These are phyloP conservation scores for Chlorella sp. DNA, from an alignment of 139 green algal genomes.

Conservation along the genomic window DNA sequence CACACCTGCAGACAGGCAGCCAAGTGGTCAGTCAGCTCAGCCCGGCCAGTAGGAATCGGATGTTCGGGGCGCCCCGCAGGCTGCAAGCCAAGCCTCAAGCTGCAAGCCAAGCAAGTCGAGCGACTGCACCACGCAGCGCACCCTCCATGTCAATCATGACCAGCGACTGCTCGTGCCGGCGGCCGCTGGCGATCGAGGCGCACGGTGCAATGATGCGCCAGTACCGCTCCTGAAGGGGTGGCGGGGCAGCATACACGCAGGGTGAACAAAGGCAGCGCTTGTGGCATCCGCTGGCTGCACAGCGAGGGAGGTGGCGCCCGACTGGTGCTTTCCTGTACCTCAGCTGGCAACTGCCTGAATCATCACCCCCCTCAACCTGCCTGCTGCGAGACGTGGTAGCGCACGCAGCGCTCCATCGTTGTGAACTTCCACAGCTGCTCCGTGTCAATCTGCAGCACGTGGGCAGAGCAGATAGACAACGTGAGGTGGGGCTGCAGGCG, in stretches of 20 bases:
- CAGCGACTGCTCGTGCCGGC: conserved; percentile 84
- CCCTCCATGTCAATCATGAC: conserved; percentile 91
- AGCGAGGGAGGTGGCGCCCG: too few relatives aligned
- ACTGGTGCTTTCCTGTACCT: too few relatives aligned
- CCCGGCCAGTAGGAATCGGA: too few relatives aligned
- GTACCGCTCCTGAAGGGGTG: conserved; percentile 84
- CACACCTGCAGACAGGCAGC: conserved; percentile 21
- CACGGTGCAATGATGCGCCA: conserved; percentile 83
- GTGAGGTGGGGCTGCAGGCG: too few relatives aligned
- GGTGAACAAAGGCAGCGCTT: neutral
- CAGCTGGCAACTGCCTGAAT: too few relatives aligned
- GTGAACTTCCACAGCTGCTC: conserved; percentile 77
- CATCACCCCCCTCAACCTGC: conserved; percentile 5
- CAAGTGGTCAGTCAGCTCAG: too few relatives aligned
- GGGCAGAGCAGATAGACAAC: too few relatives aligned
- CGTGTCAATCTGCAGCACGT: too few relatives aligned
- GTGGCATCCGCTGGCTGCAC: too few relatives aligned
- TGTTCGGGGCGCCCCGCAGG: too few relatives aligned
- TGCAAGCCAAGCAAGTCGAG: too few relatives aligned
- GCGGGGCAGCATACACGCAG: neutral
- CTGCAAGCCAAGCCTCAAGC: too few relatives aligned
- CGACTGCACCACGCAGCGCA: neutral
- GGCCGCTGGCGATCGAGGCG: conserved; percentile 61
- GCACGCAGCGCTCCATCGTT: conserved; percentile 87
- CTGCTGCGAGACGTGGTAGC: conserved; percentile 77